phyloP scores from a whole-genome alignment of 106 monocot species.

The Allium cepa region DNA sequence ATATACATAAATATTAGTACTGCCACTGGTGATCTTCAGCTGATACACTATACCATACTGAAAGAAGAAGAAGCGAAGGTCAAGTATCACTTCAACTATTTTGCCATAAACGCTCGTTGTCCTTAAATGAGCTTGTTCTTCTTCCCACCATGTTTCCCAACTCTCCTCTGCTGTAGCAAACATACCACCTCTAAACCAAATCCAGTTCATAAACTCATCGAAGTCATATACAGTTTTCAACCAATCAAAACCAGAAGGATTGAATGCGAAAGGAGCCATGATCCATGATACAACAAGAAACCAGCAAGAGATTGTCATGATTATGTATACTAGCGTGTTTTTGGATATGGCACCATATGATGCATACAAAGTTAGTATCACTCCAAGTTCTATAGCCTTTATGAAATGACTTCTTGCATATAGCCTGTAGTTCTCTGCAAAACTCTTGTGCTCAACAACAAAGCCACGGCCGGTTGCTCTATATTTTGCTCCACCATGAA shows the following conservation, averaged over 20 bases:
- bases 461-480: slow-evolving; percentile 91
- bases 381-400: slow-evolving; percentile 89
- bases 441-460: slow-evolving; percentile 92
- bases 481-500: slow-evolving; percentile 96
- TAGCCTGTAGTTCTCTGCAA: slow-evolving; percentile 87
- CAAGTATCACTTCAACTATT: slow-evolving; percentile 68
- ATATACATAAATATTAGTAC: slow-evolving; percentile 65
- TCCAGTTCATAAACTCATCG: slow-evolving; percentile 89
- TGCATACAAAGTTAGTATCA: slow-evolving; percentile 81
- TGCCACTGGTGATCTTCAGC: slow-evolving; percentile 55
- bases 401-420: slow-evolving; percentile 90
- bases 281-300: slow-evolving; percentile 90
- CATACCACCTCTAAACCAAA: slow-evolving; percentile 76
- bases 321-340: slow-evolving; percentile 70
- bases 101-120: slow-evolving; percentile 83
- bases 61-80: slow-evolving; percentile 83
- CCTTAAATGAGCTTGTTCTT: slow-evolving; percentile 78
- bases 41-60: slow-evolving; percentile 84
- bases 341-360: slow-evolving; percentile 59
- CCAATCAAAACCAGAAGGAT: slow-evolving; percentile 97
- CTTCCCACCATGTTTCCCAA: slow-evolving; percentile 96
- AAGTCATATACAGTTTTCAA: slow-evolving; percentile 91
- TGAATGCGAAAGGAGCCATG: slow-evolving; percentile 83
- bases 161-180: slow-evolving; percentile 49
- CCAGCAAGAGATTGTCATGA: slow-evolving; percentile 87